These are phyloP conservation scores for Pythium rishiriense DNA, from an alignment of 352 stramenopile genomes.

Conservation along the genomic window DNA sequence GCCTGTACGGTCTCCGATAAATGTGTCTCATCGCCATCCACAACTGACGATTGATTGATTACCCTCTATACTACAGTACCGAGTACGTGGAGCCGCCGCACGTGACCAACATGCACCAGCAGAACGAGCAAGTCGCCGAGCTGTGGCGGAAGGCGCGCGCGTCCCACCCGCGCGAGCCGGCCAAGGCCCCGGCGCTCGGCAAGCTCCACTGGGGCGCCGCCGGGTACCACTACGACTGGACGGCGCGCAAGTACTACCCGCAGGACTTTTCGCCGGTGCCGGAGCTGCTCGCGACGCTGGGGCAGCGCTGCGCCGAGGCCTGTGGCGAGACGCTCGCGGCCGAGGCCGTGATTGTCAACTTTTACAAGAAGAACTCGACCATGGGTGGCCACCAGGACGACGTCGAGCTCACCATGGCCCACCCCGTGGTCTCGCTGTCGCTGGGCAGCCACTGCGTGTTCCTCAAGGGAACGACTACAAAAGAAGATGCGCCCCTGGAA, in stretches of 20 bases:
- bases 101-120: slow-evolving; percentile 77
- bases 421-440: slow-evolving; percentile 79
- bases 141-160: slow-evolving; percentile 57
- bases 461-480: slow-evolving; percentile 67
- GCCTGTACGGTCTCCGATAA: slow-evolving; percentile 46
- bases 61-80: slow-evolving; percentile 32
- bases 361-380: slow-evolving; percentile 73
- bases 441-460: slow-evolving; percentile 74
- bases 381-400: slow-evolving; percentile 87
- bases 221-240: slow-evolving; percentile 87
- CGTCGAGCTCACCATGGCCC: slow-evolving; percentile 82
- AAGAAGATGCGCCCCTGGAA: slow-evolving; percentile 58
- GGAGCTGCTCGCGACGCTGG: slow-evolving; percentile 42
- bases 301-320: slow-evolving; percentile 38
- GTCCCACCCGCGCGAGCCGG: slow-evolving; percentile 39
- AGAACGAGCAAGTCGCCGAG: slow-evolving; percentile 43
- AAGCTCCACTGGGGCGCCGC: slow-evolving; percentile 75
- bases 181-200: slow-evolving; percentile 40
- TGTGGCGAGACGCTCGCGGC: slow-evolving; percentile 54
- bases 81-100: slow-evolving; percentile 73
- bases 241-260: slow-evolving; percentile 60
- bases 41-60: neutral
- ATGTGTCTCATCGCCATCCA: neutral
- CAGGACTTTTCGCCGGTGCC: slow-evolving; percentile 59
- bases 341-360: slow-evolving; percentile 84